Evolutionary conservation across 2,329 filamentous ascomycete genomes (phyloP).

Genomic region (Epichloe elymi): DNA sequence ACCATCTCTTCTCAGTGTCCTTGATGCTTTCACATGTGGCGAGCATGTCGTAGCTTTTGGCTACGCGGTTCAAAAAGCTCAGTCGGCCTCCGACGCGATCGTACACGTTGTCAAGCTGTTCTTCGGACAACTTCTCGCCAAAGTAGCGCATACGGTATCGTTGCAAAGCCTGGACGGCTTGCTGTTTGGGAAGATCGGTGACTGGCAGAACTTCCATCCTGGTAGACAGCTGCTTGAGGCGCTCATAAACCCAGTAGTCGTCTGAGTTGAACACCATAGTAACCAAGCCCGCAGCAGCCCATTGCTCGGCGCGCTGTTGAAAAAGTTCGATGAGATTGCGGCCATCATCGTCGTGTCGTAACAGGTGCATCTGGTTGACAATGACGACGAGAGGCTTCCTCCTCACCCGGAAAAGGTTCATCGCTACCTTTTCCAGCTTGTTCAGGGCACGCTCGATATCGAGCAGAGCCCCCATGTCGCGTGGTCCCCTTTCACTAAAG

Average conservation of each 20-base stretch:
- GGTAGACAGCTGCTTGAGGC: constrained; percentile 81
- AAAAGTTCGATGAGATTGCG: constrained; percentile 85
- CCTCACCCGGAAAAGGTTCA: constrained; percentile 49
- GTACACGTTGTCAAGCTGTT: constrained; percentile 65
- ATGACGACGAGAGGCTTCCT: constrained; percentile 75
- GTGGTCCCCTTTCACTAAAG: constrained; percentile 84
- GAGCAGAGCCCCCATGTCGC: constrained; percentile 80
- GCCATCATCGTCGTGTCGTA: constrained; percentile 87
- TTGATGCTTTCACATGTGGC: constrained; percentile 62
- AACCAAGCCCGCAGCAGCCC: constrained; percentile 83
- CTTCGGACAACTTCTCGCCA: constrained; percentile 39
- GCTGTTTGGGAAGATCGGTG: constrained; percentile 63
- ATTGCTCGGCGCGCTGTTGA: constrained; percentile 90
- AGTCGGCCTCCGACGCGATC: constrained; percentile 76
- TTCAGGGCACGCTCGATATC: constrained; percentile 96
- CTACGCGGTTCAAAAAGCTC: constrained; percentile 78
- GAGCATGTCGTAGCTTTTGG: constrained; percentile 74
- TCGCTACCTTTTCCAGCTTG: constrained; percentile 91
- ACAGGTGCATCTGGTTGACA: constrained; percentile 84
- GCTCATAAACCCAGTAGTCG: constrained; percentile 97
- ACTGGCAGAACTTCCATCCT: constrained; percentile 90
- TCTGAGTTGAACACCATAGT: constrained; percentile 93
- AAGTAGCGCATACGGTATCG: constrained; percentile 75
- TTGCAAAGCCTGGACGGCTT: constrained; percentile 63
- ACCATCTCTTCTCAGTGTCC: constrained; percentile 60